phyloP scores from a whole-genome alignment of 2,329 filamentous ascomycete species.

The Lecanicillium sp. region DNA sequence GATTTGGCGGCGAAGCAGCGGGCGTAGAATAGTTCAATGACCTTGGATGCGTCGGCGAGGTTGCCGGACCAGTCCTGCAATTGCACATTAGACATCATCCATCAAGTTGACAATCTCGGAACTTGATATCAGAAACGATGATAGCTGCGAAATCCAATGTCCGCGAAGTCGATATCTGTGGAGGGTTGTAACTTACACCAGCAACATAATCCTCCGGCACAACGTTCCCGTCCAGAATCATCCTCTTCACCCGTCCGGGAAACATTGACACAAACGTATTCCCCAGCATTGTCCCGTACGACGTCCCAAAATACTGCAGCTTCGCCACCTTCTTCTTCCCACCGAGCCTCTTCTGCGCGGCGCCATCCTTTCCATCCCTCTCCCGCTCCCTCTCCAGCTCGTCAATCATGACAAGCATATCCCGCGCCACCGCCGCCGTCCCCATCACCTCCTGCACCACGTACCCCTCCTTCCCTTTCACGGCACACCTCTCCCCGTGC shows the following conservation, averaged over 20 bases:
- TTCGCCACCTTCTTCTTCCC: neutral
- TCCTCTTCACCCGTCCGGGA: conserved; percentile 26
- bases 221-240: conserved; percentile 31
- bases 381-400: neutral
- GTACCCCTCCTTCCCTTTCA: neutral
- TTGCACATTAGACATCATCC: no score
- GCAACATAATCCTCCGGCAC: conserved; percentile 26
- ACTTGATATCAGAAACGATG: no score
- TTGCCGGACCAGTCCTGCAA: conserved; percentile 26
- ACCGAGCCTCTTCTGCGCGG: neutral
- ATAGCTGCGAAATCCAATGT: no score
- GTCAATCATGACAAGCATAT: conserved; percentile 5
- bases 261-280: conserved; percentile 23
- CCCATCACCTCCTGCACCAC: neutral
- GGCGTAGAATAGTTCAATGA: conserved; percentile 25
- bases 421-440: conserved; percentile 5
- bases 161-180: no score
- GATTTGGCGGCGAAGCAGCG: conserved; percentile 24
- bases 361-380: neutral
- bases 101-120: no score
- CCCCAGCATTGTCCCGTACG: conserved; percentile 23
- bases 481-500: neutral
- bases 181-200: conserved; percentile 21
- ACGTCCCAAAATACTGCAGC: conserved; percentile 1
- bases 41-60: conserved; percentile 27